Base-by-base conservation (phyloP, 2,329 filamentous ascomycete genomes). In the Phaeosphaeriaceae sp. region DNA sequence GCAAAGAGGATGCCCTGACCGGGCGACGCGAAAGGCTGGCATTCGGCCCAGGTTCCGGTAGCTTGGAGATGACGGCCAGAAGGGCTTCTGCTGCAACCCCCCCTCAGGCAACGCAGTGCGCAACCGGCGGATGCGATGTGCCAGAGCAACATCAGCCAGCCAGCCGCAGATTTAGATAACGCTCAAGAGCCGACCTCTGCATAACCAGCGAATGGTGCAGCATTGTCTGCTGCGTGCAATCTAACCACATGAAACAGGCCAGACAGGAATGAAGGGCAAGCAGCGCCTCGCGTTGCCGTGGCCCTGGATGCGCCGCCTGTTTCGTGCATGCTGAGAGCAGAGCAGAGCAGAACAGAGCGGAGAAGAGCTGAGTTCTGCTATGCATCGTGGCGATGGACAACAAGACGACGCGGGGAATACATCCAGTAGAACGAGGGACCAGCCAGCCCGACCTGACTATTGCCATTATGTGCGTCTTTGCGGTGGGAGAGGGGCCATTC, bases 221-320 rank as follows among this genome's bases (percentile, higher is more conserved):
- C 60, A 52, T 53, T 49, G 57, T 52, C 57, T 61, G 46, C 64
- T 66, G 64, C 63, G 67, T 66, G 70, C 67, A 74, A 74, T 75
- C 69, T 71, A 74, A 69, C 61, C 60, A 63, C 64, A 62, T 72
- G 72, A 71, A 72, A 75, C 70, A 58, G 48, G 62, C 62, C 61
- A 63, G 65, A 52, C 64, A 58, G 63, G 62, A 56, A 56, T 42
- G 51, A 58, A 61, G 57, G 58, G 44, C 45, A 53, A 20, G 58
- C 50, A 60, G 54, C 57, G 53, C 51, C 56, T 55, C 57, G 54
- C 56, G 48, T 56, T 19, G 31, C 31, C 31, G 31, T 36, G 31
- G 47, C 21, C 51, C 60, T 48, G 46, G 55, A 56, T 50, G 57
- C 51, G 55, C 54, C 48, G 53, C 57, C 47, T 55, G 48, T 56